Base-by-base conservation (phyloP, 2,329 filamentous ascomycete genomes). In the Diplodia mutila region DNA sequence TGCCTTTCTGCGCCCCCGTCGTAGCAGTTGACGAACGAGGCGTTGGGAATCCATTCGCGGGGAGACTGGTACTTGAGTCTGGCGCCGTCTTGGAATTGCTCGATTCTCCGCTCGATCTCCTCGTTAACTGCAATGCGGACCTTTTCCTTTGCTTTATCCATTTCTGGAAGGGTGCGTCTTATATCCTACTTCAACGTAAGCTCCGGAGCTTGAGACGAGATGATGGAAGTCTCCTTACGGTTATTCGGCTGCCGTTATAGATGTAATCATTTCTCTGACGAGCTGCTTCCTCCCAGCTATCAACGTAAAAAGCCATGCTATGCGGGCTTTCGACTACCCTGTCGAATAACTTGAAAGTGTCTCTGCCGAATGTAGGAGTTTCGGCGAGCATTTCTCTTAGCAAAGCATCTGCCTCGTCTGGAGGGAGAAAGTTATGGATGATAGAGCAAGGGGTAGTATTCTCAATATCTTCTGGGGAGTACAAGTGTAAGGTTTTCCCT, bases 21-120 rank as follows among this genome's bases (percentile, higher is more conserved):
- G 77, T 99, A 99, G 81, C 93, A 97, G 77, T 99, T 99, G 18
- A 97, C 94, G 74, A 97, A 94, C 0, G 94, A 93, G 0, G 93
- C 92, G 75, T 98, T 98, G 11, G 94, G 92, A 9, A 83, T 82
- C 94, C 94, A 98, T 0, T 85, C 80, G 0, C 85, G 78, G 0
- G 92, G 86, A 0, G 90, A 91, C 74, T 97, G 94, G 72, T 91
- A 89, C 72, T 85, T 89, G 32, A 97, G 85, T 77, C 94, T 97
- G 76, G 87, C 84, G 14, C 89, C 88, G 21, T 81, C 82, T 0
- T 91, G 90, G 66, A 85, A 85, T 3, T 86, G 84, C 57, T 81
- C 81, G 69, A 94, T 95, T 8, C 93, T 89, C 7, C 84, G 82
- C 65, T 86, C 80, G n/a, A 97, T 89, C 75, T 95, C 91, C 1